Evolutionary conservation across 2,329 filamentous ascomycete species (phyloP).

Genomic region (Claviceps cyperi): DNA sequence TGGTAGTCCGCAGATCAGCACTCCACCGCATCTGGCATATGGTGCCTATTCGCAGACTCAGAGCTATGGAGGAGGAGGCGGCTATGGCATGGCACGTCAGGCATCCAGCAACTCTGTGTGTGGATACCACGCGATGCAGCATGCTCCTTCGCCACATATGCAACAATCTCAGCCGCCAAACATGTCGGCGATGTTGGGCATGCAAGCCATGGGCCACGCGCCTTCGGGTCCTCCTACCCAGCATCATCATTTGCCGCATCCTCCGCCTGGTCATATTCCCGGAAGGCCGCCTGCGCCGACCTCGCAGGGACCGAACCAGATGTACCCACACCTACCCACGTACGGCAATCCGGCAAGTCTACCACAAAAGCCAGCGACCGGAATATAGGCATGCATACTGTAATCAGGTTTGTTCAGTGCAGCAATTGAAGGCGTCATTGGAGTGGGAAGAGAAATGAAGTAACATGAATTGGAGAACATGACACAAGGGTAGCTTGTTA

Average conservation of each 20-base stretch:
- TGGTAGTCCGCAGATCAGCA: conserved; percentile 37
- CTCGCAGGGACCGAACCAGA: conserved; percentile 27
- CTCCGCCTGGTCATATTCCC: conserved; percentile 26
- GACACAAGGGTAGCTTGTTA: conserved; percentile 14
- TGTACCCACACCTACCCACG: conserved; percentile 37
- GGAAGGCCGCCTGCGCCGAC: conserved; percentile 30
- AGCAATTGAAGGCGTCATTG: conserved; percentile 17
- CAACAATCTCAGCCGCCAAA: conserved; percentile 4
- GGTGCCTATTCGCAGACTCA: conserved; percentile 32
- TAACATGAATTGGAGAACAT: neutral
- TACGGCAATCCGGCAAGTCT: conserved; percentile 47
- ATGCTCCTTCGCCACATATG: conserved; percentile 22
- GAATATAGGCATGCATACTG: conserved; percentile 24
- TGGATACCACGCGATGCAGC: conserved; percentile 30
- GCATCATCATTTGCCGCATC: conserved; percentile 29
- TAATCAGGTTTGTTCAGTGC: conserved; percentile 12
- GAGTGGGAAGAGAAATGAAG: conserved; percentile 13
- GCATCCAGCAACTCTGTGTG: conserved; percentile 40
- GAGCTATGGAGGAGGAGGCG: conserved; percentile 30
- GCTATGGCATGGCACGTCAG: conserved; percentile 42
- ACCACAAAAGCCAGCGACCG: conserved; percentile 42
- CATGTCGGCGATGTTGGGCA: conserved; percentile 6
- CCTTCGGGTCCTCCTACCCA: conserved; percentile 15
- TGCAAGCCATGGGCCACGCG: conserved; percentile 23
- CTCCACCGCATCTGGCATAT: conserved; percentile 37